Conservation (phyloP, 106 monocot genomes). For the Agapanthus africanus region DNA sequence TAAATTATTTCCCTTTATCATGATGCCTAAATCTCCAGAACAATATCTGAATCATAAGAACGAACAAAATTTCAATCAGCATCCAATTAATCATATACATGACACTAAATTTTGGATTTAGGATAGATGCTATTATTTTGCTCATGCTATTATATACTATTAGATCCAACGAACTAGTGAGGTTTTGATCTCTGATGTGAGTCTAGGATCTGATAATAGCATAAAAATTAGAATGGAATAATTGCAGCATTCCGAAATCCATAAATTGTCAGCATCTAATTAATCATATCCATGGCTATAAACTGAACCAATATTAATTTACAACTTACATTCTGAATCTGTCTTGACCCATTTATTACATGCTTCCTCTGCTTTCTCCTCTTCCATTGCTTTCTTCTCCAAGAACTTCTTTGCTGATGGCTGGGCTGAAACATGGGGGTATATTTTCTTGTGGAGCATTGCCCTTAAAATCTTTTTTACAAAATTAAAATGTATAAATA, state of each 20-base stretch:
- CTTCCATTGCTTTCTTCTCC: slow-evolving; percentile 8
- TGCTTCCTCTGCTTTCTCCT: slow-evolving; percentile 24
- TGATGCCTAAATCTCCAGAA: slow-evolving; percentile 20
- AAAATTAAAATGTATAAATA: background rate
- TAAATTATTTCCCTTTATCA: background rate
- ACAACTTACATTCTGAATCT: slow-evolving; percentile 92
- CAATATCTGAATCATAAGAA: slow-evolving; percentile 17
- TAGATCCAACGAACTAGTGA: too few relatives aligned
- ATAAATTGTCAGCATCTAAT: background rate
- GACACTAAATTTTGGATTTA: background rate
- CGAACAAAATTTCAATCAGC: background rate
- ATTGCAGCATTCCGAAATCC: too few relatives aligned
- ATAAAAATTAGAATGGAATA: too few relatives aligned
- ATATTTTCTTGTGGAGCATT: slow-evolving; percentile 64
- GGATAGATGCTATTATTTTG: too few relatives aligned
- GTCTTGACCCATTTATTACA: slow-evolving; percentile 78
- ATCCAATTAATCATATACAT: background rate
- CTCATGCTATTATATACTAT: too few relatives aligned
- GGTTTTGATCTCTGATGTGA: too few relatives aligned
- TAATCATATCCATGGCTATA: background rate
- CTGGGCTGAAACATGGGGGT: slow-evolving; percentile 26
- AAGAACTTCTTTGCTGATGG: slow-evolving; percentile 19
- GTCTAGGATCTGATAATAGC: too few relatives aligned
- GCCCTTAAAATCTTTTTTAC: slow-evolving; percentile 36
- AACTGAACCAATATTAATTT: too few relatives aligned